These are phyloP conservation scores for Colletotrichum tropicale DNA, from an alignment of 2,329 filamentous ascomycete genomes.

Conservation along the genomic window DNA sequence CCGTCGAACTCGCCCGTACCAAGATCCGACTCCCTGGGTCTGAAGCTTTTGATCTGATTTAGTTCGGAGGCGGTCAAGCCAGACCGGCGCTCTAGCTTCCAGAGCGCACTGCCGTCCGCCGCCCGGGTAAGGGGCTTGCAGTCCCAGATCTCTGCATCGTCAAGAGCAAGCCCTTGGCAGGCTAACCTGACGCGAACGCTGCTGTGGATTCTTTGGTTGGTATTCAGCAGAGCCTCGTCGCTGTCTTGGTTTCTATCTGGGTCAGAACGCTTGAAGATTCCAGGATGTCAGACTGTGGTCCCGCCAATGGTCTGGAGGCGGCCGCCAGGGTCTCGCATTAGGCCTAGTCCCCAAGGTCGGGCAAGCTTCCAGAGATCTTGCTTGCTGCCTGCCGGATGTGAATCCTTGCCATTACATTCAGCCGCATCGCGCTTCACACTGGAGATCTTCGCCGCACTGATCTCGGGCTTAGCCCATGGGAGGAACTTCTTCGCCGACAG, in stretches of 20 bases:
- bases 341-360: slow-evolving; percentile 51
- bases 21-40: slow-evolving; percentile 31
- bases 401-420: slow-evolving; percentile 35
- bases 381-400: slow-evolving; percentile 26
- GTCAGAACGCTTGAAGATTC: slow-evolving; percentile 50
- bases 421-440: slow-evolving; percentile 35
- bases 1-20: slow-evolving; percentile 22
- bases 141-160: slow-evolving; percentile 51
- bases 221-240: slow-evolving; percentile 49
- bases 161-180: slow-evolving; percentile 51
- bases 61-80: slow-evolving; percentile 27
- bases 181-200: slow-evolving; percentile 57
- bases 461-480: not conserved
- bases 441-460: not conserved
- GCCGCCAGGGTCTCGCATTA: slow-evolving; percentile 42
- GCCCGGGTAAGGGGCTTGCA: slow-evolving; percentile 41
- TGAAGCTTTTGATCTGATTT: slow-evolving; percentile 36
- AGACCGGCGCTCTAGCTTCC: slow-evolving; percentile 42
- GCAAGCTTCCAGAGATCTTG: slow-evolving; percentile 35
- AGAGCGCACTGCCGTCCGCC: slow-evolving; percentile 33
- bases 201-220: slow-evolving; percentile 59
- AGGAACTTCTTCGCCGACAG: not conserved
- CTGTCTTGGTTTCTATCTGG: slow-evolving; percentile 39
- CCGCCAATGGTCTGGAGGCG: slow-evolving; percentile 49
- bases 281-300: slow-evolving; percentile 47